These are phyloP conservation scores for Pinus albicaulis DNA, from an alignment of 75 land plant genomes.

Conservation along the genomic window DNA sequence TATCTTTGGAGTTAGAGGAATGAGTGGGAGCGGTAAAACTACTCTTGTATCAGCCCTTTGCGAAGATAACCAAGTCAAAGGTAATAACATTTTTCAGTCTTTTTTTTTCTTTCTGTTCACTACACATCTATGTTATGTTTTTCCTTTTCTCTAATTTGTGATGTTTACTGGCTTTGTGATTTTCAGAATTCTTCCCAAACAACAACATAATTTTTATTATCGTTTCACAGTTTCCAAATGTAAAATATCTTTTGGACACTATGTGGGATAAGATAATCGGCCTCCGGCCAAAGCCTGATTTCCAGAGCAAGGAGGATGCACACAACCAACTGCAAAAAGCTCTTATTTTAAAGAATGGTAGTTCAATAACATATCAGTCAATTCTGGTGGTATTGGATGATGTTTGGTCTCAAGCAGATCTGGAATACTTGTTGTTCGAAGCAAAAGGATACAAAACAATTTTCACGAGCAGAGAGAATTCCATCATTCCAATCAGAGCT, in stretches of 20 bases:
- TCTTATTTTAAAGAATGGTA: not conserved
- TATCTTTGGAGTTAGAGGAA: not conserved
- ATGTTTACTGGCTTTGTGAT: no score
- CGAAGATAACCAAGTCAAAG: not conserved
- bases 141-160: no score
- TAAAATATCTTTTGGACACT: not conserved
- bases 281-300: not conserved
- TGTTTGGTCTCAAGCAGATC: not conserved
- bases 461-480: not conserved
- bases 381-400: not conserved
- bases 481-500: not conserved
- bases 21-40: not conserved
- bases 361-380: not conserved
- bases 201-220: not conserved
- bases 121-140: no score
- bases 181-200: not conserved
- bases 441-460: not conserved
- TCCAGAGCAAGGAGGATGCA: not conserved
- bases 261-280: not conserved
- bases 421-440: not conserved
- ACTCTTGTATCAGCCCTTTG: not conserved
- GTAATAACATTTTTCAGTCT: not conserved
- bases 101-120: no score
- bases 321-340: not conserved
- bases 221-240: not conserved